Percentiles rank a stretch among this genome's conserved stretches.
Evolutionary conservation across 345 rosid genomes (phyloP).

Genomic region (Physaria fendleri): DNA sequence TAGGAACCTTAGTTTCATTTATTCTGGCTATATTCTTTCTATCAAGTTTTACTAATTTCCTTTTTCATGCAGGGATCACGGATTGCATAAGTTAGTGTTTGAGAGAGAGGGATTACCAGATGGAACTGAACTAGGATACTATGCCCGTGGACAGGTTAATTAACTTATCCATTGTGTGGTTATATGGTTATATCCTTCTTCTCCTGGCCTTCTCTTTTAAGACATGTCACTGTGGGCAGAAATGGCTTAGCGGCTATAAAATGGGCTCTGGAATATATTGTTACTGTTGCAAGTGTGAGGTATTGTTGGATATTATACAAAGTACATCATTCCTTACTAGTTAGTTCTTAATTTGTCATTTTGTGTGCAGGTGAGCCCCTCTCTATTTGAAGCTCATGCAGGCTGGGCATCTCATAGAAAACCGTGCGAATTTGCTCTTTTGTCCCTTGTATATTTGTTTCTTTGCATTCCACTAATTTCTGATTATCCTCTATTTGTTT

Average conservation of each 20-base stretch:
- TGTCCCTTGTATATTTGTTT: neutral
- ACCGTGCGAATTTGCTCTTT: slow-evolving; percentile 53
- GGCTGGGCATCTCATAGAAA: slow-evolving; percentile 97
- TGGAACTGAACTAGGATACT: slow-evolving; percentile 95
- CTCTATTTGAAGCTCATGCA: slow-evolving; percentile 97
- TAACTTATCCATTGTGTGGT: slow-evolving; percentile 20
- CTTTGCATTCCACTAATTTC: neutral
- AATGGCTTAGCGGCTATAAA: slow-evolving; percentile 85
- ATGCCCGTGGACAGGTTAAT: slow-evolving; percentile 82
- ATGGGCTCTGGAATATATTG: slow-evolving; percentile 79
- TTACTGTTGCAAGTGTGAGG: slow-evolving; percentile 89
- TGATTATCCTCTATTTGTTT: slow-evolving; percentile 22
- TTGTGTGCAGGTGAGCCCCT: slow-evolving; percentile 81
- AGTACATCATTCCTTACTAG: slow-evolving; percentile 7
- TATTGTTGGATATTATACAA: slow-evolving; percentile 31
- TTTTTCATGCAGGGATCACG: slow-evolving; percentile 55
- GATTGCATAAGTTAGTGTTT: slow-evolving; percentile 80
- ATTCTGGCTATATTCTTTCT: slow-evolving; percentile 19
- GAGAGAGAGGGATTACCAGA: slow-evolving; percentile 85
- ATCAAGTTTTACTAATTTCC: slow-evolving; percentile 4
- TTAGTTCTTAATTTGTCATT: slow-evolving; percentile 15
- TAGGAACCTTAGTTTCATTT: slow-evolving; percentile 2
- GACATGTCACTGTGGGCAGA: slow-evolving; percentile 50
- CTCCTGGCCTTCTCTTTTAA: slow-evolving; percentile 25
- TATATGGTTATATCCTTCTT: slow-evolving; percentile 2